phyloP scores from a whole-genome alignment of 2,329 filamentous ascomycete species.

The Penicillium brasilianum region DNA sequence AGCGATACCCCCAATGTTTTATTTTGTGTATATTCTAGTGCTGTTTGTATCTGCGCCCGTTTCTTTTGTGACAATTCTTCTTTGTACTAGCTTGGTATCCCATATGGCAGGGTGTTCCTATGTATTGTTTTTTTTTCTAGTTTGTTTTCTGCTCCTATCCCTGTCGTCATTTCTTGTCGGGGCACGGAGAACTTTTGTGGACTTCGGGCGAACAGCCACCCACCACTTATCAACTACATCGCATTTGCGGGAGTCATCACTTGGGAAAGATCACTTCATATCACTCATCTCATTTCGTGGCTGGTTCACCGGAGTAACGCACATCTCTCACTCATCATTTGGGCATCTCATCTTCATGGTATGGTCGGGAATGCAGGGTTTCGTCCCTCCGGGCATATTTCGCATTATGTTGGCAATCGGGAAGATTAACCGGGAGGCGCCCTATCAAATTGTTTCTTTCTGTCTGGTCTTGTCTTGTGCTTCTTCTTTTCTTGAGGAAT shows the following conservation, averaged over 20 bases:
- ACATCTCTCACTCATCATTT: slow-evolving; percentile 16
- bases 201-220: slow-evolving; percentile 17
- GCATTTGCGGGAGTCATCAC: slow-evolving; percentile 34
- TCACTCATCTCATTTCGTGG: slow-evolving; percentile 16
- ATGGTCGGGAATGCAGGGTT: slow-evolving; percentile 13
- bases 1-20: slow-evolving; percentile 32
- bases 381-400: slow-evolving; percentile 13
- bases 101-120: slow-evolving; percentile 16
- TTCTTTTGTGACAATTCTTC: slow-evolving; percentile 15
- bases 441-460: slow-evolving; percentile 17
- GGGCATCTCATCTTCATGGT: slow-evolving; percentile 22
- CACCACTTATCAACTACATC: slow-evolving; percentile 16
- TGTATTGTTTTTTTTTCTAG: slow-evolving; percentile 10
- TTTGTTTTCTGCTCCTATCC: slow-evolving; percentile 6
- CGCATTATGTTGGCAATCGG: slow-evolving; percentile 18
- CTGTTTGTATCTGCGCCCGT: not conserved
- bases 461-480: not conserved
- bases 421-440: slow-evolving; percentile 14
- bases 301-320: slow-evolving; percentile 31
- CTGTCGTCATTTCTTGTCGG: not conserved
- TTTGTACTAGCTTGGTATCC: slow-evolving; percentile 11
- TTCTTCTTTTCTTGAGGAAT: not conserved
- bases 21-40: slow-evolving; percentile 13
- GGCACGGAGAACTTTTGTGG: slow-evolving; percentile 17
- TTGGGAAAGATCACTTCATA: slow-evolving; percentile 16